These are phyloP conservation scores for Penicillium sclerotigenum DNA, from an alignment of 2,329 filamentous ascomycete species.

Conservation along the genomic window DNA sequence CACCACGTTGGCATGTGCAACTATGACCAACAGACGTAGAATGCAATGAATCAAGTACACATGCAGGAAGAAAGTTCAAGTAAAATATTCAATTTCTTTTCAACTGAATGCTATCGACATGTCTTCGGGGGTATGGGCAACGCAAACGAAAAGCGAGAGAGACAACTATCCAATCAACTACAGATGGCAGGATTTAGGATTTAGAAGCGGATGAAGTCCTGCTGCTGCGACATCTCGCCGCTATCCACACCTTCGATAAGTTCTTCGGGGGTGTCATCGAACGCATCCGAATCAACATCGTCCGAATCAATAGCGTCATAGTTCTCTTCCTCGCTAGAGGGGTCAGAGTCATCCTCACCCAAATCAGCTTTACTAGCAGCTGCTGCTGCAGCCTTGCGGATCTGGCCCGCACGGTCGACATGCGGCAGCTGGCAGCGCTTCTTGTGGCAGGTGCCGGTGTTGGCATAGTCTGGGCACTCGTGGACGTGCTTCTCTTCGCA, in stretches of 20 bases:
- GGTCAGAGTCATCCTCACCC: conserved; percentile 60
- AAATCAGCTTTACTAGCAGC: conserved; percentile 43
- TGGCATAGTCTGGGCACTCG: conserved; percentile 94
- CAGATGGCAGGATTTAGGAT: conserved; percentile 1
- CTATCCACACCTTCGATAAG: conserved; percentile 38
- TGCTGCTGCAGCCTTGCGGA: conserved; percentile 52
- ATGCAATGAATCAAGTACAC: neutral
- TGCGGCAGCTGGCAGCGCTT: conserved; percentile 82
- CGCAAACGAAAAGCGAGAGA: neutral
- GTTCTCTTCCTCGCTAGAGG: conserved; percentile 74
- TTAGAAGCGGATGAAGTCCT: conserved; percentile 53
- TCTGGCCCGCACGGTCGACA: conserved; percentile 80
- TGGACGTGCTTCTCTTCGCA: conserved; percentile 83
- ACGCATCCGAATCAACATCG: conserved; percentile 65
- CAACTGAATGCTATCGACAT: conserved; percentile 3
- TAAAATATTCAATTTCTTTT: neutral
- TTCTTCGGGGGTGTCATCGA: conserved; percentile 44
- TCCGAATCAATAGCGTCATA: conserved; percentile 65
- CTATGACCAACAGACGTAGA: neutral
- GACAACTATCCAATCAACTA: conserved; percentile 9
- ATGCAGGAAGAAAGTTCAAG: neutral
- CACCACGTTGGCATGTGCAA: neutral
- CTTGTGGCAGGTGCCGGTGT: conserved; percentile 77
- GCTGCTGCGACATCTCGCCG: conserved; percentile 51
- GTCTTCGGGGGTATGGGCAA: conserved; percentile 13